Evolutionary conservation across 176 grass and related monocot genomes (phyloP), one percentile per base, ranked within the genome.

Genomic region (Rhynchospora breviuscula): DNA sequence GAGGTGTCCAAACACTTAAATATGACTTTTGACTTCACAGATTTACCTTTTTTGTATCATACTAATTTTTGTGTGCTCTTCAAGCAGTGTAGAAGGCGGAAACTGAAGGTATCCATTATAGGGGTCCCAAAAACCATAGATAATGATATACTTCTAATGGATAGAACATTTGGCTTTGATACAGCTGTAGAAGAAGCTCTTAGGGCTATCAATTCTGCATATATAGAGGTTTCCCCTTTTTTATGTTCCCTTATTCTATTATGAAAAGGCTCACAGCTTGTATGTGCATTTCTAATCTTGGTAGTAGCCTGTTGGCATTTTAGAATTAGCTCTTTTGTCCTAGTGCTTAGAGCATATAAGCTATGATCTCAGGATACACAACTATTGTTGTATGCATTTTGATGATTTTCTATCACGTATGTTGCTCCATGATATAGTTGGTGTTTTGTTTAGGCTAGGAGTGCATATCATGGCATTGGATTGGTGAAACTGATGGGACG

Each of bases 101-200:
- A 91, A 88, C 59, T 98, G 82, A 98, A 98, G 87, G 89, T 98
- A 79, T 90, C 95, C 70, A 83, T 95, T 89, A 90, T 93, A 63
- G 93, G 90, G 63, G 88, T 98, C 57, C 96, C 96, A 46, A 98
- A 98, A 89, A 98, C 96, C n/a, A 95, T 98, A 52, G 92, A 95
- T 79, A 98, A 98, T 89, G 95, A 95, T 89, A 98, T 98, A 88
- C 95, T 91, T 81, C 87, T 93, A 46, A 95, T 98, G 93, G 96
- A 98, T 81, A 98, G 94, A 80, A 98, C 92, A 7, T 98, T 98
- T 90, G 96, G 93, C 78, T 98, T 98, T 86, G 96, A 98, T 86
- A 98, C 96, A 25, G 93, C 93, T 85, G 93, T 98, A 54, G 96
- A 98, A 91, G 92, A 98, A 93, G 92, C 96, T 77, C 96, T 93